These are phyloP conservation scores for Coemansia sp. DNA, from an alignment of 192 early-diverging fungal genomes.

Conservation along the genomic window DNA sequence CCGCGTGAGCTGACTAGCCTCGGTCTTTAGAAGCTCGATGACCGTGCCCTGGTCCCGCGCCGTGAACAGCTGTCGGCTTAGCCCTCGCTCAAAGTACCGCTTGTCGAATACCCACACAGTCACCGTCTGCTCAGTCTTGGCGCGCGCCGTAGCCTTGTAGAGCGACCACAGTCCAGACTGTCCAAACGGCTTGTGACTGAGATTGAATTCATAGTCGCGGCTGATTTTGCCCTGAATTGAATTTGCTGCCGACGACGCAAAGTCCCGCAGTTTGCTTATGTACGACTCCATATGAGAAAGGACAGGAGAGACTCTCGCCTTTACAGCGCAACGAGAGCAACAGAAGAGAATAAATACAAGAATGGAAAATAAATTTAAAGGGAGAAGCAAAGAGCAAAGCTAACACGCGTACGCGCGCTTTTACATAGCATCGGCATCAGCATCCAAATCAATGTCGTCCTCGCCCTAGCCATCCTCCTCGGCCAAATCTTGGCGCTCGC, in stretches of 20 bases:
- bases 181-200: slow-evolving; percentile 3
- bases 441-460: slow-evolving; percentile 19
- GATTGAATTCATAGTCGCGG: slow-evolving; percentile 36
- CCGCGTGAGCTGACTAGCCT: slow-evolving; percentile 70
- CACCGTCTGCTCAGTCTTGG: slow-evolving; percentile 61
- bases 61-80: slow-evolving; percentile 57
- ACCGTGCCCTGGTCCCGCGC: slow-evolving; percentile 56
- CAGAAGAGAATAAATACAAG: background rate
- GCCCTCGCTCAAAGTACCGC: slow-evolving; percentile 60
- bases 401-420: background rate
- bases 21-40: slow-evolving; percentile 61
- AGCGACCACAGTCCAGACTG: slow-evolving; percentile 74
- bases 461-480: slow-evolving; percentile 9
- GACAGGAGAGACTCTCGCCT: too few relatives aligned
- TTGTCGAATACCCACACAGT: slow-evolving; percentile 82
- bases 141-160: slow-evolving; percentile 57
- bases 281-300: slow-evolving; percentile 38
- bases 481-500: slow-evolving; percentile 2
- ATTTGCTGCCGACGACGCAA: slow-evolving; percentile 46
- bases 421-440: slow-evolving; percentile 14
- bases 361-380: background rate
- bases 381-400: background rate
- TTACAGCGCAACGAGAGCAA: too few relatives aligned
- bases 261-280: slow-evolving; percentile 47
- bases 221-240: slow-evolving; percentile 50